phyloP scores from a whole-genome alignment of 192 early-diverging fungal genomes.

The Umbelopsis ramanniana region DNA sequence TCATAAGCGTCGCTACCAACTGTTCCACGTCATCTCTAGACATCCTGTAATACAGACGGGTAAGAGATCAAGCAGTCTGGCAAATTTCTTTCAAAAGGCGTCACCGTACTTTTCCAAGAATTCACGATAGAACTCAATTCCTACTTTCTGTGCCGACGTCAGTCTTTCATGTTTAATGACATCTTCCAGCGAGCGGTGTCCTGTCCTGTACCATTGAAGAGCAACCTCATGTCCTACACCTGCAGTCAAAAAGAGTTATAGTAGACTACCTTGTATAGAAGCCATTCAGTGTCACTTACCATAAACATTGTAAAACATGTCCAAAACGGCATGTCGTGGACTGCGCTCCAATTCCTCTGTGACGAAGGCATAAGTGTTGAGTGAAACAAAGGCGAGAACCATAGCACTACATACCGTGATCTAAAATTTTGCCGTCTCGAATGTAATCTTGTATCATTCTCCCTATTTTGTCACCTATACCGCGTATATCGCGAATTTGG shows the following conservation, averaged over 20 bases:
- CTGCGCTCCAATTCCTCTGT: not conserved
- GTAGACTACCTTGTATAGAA: too few relatives aligned
- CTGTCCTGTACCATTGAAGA: not conserved
- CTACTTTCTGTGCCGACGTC: not conserved
- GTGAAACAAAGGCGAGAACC: not conserved
- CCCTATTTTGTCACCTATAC: not conserved
- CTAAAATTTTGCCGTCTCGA: not conserved
- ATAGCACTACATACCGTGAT: not conserved
- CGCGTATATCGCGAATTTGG: not conserved
- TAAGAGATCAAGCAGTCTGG: not conserved
- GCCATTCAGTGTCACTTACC: not conserved
- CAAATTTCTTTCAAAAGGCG: not conserved
- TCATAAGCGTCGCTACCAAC: not conserved
- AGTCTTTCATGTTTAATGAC: not conserved
- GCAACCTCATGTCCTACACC: conserved; percentile 7
- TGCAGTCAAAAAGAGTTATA: not conserved
- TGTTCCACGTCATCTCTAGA: conserved; percentile 1
- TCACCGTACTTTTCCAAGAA: conserved; percentile 22
- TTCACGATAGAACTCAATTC: not conserved
- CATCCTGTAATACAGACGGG: not conserved
- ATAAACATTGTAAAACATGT: conserved; percentile 17
- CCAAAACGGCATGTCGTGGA: not conserved
- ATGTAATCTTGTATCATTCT: conserved; percentile 10
- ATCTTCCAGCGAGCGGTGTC: not conserved
- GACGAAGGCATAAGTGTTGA: not conserved